These are phyloP conservation scores for Fusarium sp. DNA, from an alignment of 2,329 filamentous ascomycete genomes.

Conservation along the genomic window DNA sequence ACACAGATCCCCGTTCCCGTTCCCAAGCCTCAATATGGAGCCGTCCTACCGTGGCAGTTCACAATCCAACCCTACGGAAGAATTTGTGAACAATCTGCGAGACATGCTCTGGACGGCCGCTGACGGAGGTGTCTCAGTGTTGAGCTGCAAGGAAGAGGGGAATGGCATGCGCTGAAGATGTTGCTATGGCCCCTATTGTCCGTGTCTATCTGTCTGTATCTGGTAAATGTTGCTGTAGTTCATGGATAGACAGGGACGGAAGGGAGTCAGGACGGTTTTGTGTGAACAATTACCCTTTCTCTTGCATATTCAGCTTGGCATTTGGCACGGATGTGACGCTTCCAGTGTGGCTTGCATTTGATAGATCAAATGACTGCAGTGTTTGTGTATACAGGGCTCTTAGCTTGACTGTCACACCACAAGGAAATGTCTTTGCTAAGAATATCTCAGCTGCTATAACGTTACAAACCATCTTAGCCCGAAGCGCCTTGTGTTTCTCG, in stretches of 20 bases:
- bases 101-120: constrained; percentile 12
- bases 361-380: constrained; percentile 32
- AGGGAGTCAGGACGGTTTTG: constrained; percentile 4
- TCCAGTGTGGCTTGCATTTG: constrained; percentile 38
- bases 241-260: neutral
- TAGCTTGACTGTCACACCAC: neutral
- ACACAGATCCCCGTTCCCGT: neutral
- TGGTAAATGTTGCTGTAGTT: neutral
- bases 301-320: constrained; percentile 11
- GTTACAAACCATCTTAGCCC: constrained; percentile 9
- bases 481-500: constrained; percentile 38
- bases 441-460: constrained; percentile 18
- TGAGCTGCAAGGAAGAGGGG: constrained; percentile 17
- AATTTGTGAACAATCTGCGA: neutral
- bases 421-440: constrained; percentile 17
- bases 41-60: constrained; percentile 6
- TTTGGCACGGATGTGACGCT: constrained; percentile 28
- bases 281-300: constrained; percentile 6
- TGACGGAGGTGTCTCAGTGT: constrained; percentile 16
- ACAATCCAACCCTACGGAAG: constrained; percentile 16
- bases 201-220: neutral
- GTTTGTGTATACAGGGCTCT: constrained; percentile 10
- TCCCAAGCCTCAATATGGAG: constrained; percentile 25
- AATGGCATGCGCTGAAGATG: constrained; percentile 14
- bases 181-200: neutral